These are phyloP conservation scores for Microstegium vimineum DNA, from an alignment of 176 grass and related monocot species.

Conservation along the genomic window DNA sequence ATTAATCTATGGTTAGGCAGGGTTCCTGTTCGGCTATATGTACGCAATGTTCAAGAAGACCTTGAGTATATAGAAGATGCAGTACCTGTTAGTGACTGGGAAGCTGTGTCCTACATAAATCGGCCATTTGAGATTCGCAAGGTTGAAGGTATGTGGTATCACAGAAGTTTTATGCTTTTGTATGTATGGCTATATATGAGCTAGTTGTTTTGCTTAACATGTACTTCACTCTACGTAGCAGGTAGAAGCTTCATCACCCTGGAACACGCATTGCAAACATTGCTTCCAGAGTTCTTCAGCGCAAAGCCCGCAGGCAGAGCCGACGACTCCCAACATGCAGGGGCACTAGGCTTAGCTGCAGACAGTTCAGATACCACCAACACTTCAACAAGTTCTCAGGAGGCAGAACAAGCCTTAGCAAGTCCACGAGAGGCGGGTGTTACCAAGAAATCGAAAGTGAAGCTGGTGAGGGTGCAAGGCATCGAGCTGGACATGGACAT, in stretches of 20 bases:
- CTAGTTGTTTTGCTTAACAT: neutral
- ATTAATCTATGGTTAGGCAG: conserved; percentile 71
- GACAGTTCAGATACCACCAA: conserved; percentile 19
- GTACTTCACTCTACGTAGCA: neutral
- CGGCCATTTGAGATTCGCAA: conserved; percentile 68
- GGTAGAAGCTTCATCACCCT: conserved; percentile 60
- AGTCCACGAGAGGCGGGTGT: neutral
- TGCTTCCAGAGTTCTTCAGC: conserved; percentile 71
- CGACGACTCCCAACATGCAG: neutral
- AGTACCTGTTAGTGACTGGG: conserved; percentile 58
- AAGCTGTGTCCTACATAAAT: conserved; percentile 87
- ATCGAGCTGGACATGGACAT: conserved; percentile 72
- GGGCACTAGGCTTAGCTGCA: conserved; percentile 2
- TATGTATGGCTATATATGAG: neutral
- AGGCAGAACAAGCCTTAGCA: neutral
- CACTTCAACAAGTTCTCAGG: neutral
- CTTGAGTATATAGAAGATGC: conserved; percentile 81
- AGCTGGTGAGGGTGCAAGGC: conserved; percentile 80
- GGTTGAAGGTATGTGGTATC: conserved; percentile 50
- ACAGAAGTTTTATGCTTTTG: neutral
- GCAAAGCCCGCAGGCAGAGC: neutral
- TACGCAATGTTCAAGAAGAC: conserved; percentile 56
- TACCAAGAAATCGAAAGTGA: conserved; percentile 32
- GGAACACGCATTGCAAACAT: conserved; percentile 49
- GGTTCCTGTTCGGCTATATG: conserved; percentile 87